phyloP scores from a whole-genome alignment of 2,329 filamentous ascomycete species.

The Capronia coronata region DNA sequence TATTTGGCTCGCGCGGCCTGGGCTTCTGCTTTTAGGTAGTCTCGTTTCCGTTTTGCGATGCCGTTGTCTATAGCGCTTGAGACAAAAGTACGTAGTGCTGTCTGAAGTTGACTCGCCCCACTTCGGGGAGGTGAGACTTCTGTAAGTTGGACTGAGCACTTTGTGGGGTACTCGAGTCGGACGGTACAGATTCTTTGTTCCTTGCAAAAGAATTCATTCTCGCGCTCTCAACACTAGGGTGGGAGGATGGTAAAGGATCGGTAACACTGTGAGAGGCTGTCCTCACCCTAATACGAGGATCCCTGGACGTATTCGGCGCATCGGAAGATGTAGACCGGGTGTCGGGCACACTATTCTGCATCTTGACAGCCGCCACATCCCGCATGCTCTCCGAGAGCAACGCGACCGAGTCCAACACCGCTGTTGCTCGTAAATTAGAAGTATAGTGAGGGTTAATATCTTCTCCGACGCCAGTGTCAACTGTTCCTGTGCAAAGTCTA shows the following conservation, averaged over 20 bases:
- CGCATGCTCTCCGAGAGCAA: not conserved
- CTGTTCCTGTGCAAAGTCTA: too few relatives aligned
- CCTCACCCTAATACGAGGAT: constrained; percentile 11
- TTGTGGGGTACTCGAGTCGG: not conserved
- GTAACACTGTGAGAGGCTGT: not conserved
- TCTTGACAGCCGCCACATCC: not conserved
- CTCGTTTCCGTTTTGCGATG: constrained; percentile 1
- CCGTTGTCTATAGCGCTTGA: not conserved
- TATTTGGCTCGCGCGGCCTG: constrained; percentile 2
- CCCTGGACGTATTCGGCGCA: not conserved
- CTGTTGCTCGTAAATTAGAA: not conserved
- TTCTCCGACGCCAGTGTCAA: too few relatives aligned
- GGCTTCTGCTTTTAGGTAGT: not conserved
- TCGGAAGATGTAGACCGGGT: not conserved
- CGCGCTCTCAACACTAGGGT: not conserved
- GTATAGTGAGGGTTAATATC: too few relatives aligned
- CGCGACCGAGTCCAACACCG: not conserved
- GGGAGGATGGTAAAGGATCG: not conserved
- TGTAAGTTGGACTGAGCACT: not conserved
- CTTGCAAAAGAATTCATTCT: not conserved
- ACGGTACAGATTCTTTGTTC: not conserved
- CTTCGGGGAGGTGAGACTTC: too few relatives aligned
- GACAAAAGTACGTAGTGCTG: constrained; percentile 1
- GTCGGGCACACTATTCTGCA: not conserved
- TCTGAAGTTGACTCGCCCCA: constrained; percentile 1